Evolutionary conservation across 1,284 basidiomycete species (phyloP), one percentile per base, ranked within the genome.

Genomic region (Meira miltonrushii): DNA sequence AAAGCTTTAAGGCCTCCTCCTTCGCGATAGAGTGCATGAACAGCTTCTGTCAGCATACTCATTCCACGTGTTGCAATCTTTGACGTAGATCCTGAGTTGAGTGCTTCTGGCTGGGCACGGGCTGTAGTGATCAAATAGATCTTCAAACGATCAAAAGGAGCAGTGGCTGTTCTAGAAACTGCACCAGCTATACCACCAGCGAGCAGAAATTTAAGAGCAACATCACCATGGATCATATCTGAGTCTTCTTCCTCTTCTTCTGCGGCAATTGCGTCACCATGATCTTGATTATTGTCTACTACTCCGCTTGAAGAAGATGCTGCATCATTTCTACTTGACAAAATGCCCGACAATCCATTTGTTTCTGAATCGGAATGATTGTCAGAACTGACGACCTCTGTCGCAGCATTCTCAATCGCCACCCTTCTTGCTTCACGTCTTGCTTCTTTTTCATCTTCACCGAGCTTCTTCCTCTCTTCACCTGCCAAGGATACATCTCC

Each of bases 121-220:
- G 71, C 57, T 0, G 56, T 59, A 3, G 94, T 98, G 66, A 98
- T 98, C 59, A 99, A 84, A 79, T 95, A 98, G 58, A 99, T 86
- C 80, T 96, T 99, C 52, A 99, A 82, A 59, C 95, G 86, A 80
- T 99, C 95, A 69, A 98, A 97, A 0, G 95, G 95, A 5, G 95
- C 95, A 0, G 95, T 99, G 60, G 91, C 92, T 39, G 92, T 90
- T 65, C 95, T 84, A 17, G 93, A 97, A 19, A 97, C 93, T 88
- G 89, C 90, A 57, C 94, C 94, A 13, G 94, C 95, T 15, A 95
- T 82, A 15, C 94, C 94, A 41, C 95, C 94, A 1, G 94, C 95
- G 12, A 92, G 80, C 47, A 98, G 83, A 79, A 95, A 98, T 74
- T 88, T 89, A 78, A 91, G 80, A 1, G 92, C 88, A 1, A 88